Evolutionary conservation across 257 asterid species (phyloP).

Genomic region (Solanum sejunctum): DNA sequence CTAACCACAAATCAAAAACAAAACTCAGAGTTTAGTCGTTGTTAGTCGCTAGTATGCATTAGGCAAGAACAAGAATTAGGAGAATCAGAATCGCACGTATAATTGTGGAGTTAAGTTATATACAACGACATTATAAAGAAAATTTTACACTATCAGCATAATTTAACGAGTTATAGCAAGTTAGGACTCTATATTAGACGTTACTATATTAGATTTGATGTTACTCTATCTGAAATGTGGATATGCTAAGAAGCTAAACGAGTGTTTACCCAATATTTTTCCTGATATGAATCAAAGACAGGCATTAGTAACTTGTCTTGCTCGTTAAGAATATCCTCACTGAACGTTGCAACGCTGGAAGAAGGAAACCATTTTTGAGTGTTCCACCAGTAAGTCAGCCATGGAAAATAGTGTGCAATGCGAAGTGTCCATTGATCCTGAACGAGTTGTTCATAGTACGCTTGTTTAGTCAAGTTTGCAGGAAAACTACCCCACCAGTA

Average conservation of each 20-base stretch:
- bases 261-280: background rate
- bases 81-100: background rate
- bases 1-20: conserved; percentile 13
- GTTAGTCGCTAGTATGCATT: background rate
- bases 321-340: conserved; percentile 19
- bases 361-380: conserved; percentile 63
- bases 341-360: conserved; percentile 15
- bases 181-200: background rate
- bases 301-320: conserved; percentile 49
- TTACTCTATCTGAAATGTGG: background rate
- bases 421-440: conserved; percentile 84
- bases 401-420: conserved; percentile 58
- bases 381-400: conserved; percentile 96
- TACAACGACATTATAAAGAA: background rate
- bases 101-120: background rate
- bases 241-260: background rate
- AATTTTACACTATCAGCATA: no score
- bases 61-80: background rate
- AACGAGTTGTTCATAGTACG: conserved; percentile 23
- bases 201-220: background rate
- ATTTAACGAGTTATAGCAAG: background rate
- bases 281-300: background rate
- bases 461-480: conserved; percentile 48
- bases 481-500: conserved; percentile 86
- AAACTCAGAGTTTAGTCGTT: background rate